Evolutionary conservation across 2,329 filamentous ascomycete species (phyloP), one percentile per base, ranked within the genome.

Genomic region (Aspergillus terreus): DNA sequence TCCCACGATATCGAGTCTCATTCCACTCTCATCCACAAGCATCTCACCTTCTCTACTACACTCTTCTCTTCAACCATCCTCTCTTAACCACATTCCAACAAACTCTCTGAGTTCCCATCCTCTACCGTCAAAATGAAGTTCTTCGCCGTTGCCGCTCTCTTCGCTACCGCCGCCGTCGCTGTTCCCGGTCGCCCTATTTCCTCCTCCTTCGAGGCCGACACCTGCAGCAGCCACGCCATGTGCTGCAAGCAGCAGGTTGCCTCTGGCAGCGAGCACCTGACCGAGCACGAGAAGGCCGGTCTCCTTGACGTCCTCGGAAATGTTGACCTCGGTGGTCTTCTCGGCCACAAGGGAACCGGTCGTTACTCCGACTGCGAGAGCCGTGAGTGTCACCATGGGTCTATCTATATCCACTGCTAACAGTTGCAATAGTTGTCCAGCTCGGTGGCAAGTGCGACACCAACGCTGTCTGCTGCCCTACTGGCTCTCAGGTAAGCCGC

Each of bases 61-160:
- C 23, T 43, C 15, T 19, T 32, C 14, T 40, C 41, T 49, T n/a
- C 40, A 42, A 44, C 21, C 33, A 27, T 6, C 46, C 41, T 42
- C 38, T 14, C 23, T 17, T 15, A 1, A 51, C 21, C 21, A 36
- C 53, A 33, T 33, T 23, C 6, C 6, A 23, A 23, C 6, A 17
- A 53, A 55, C 40, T 42, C 40, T 42, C 4, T 25, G 19, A 42
- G 17, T 23, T n/a, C n/a, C 2, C 6, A 42, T 10, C 17, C 19
- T 21, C 19, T 23, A 42, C 47, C 43, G 47, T 54, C 56, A 64
- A 53, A 52, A 65, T 65, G 63, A 59, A 65, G 62, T 63, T 65
- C 58, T 55, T 63, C 55, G 30, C 58, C 30, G 46, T 61, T 21
- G 53, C 61, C 27, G 47, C 63, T 45, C 42, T 63, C 50, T 57